phyloP scores from a whole-genome alignment of 176 grass and related monocot species.

The Miscanthus lutarioriparius region DNA sequence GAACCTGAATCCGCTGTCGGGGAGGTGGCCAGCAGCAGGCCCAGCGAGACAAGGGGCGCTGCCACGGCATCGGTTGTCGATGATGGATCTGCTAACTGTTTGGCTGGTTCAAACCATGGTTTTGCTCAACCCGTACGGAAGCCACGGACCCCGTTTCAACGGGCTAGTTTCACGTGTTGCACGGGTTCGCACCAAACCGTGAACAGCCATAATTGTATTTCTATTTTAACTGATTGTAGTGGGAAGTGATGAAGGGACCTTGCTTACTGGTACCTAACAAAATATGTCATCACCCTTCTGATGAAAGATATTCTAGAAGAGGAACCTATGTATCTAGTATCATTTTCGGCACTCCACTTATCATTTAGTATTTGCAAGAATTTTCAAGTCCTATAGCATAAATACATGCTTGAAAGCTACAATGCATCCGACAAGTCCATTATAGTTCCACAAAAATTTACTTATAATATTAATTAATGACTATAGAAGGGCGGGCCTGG shows the following conservation, averaged over 20 bases:
- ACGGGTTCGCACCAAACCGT: not conserved
- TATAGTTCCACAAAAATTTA: constrained; percentile 6
- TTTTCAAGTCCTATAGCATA: not conserved
- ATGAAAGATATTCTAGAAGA: not conserved
- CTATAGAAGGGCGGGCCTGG: too few relatives aligned
- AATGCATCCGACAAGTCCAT: not conserved
- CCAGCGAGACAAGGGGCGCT: not conserved
- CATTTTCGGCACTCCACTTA: not conserved
- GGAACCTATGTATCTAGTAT: not conserved
- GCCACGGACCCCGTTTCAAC: not conserved
- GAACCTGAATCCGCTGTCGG: not conserved
- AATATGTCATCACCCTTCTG: not conserved
- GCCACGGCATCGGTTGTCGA: not conserved
- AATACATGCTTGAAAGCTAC: not conserved
- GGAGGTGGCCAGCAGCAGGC: not conserved
- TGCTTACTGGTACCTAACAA: not conserved
- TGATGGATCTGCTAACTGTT: not conserved
- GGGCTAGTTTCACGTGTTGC: not conserved
- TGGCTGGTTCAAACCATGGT: not conserved
- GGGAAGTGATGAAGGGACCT: not conserved
- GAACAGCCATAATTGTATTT: not conserved
- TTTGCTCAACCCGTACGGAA: not conserved
- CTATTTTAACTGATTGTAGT: not conserved
- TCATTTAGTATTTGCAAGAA: not conserved
- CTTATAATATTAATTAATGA: not conserved